Conservation (phyloP, 176 grass and related monocot genomes). For the Saccharum spontaneum region DNA sequence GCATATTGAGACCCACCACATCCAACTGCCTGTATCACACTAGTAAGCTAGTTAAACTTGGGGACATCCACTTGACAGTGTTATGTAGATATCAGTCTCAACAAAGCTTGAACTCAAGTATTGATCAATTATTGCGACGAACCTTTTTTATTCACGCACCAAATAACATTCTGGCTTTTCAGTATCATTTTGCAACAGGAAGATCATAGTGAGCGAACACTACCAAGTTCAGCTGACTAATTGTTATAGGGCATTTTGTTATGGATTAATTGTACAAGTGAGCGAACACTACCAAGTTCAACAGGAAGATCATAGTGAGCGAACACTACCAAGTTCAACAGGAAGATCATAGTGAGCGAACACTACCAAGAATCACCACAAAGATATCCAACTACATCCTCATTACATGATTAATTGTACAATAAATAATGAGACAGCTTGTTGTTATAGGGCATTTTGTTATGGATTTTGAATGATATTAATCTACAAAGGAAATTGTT, state of each 20-base stretch:
- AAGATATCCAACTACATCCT: no score
- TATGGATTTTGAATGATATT: no score
- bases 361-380: neutral
- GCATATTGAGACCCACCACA: neutral
- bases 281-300: neutral
- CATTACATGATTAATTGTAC: no score
- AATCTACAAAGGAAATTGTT: no score
- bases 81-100: neutral
- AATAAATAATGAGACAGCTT: no score
- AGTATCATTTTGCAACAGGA: neutral
- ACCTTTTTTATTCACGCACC: conserved; percentile 13
- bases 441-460: no score
- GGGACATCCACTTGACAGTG: neutral
- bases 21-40: neutral
- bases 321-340: neutral
- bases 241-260: no score
- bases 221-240: neutral
- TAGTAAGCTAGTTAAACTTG: neutral
- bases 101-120: neutral
- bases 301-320: neutral
- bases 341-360: neutral
- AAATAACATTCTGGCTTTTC: neutral
- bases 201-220: neutral
- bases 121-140: neutral
- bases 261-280: no score